Conservation (phyloP, 768 basidiomycete genomes). For the Fistulinella prunicolor region DNA sequence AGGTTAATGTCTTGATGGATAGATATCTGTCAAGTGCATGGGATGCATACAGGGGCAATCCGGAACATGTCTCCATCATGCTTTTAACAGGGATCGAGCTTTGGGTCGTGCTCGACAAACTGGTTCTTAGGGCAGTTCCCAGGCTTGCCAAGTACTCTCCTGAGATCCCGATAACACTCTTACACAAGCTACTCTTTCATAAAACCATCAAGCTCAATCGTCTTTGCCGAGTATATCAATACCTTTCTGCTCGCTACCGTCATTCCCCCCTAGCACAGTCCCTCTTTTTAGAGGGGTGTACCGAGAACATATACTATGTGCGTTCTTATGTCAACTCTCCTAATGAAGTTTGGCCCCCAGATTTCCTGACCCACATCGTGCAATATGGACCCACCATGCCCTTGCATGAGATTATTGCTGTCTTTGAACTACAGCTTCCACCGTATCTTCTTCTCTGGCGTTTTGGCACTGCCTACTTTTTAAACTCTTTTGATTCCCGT, state of each 20-base stretch:
- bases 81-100: constrained; percentile 34
- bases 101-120: constrained; percentile 31
- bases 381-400: neutral
- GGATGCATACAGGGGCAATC: constrained; percentile 25
- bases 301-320: constrained; percentile 26
- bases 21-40: constrained; percentile 25
- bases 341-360: neutral
- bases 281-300: constrained; percentile 28
- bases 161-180: constrained; percentile 12
- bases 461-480: neutral
- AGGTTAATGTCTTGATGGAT: constrained; percentile 17
- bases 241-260: constrained; percentile 19
- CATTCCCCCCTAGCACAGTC: constrained; percentile 20
- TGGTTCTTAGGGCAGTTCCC: neutral
- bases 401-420: neutral
- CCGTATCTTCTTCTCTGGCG: neutral
- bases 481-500: neutral
- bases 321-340: constrained; percentile 29
- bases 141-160: neutral
- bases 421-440: neutral
- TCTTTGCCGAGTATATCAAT: neutral
- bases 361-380: neutral
- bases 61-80: constrained; percentile 40
- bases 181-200: constrained; percentile 24
- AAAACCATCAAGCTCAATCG: constrained; percentile 8